Conservation (phyloP, 352 stramenopile genomes). For the Phytophthora tentaculata region DNA sequence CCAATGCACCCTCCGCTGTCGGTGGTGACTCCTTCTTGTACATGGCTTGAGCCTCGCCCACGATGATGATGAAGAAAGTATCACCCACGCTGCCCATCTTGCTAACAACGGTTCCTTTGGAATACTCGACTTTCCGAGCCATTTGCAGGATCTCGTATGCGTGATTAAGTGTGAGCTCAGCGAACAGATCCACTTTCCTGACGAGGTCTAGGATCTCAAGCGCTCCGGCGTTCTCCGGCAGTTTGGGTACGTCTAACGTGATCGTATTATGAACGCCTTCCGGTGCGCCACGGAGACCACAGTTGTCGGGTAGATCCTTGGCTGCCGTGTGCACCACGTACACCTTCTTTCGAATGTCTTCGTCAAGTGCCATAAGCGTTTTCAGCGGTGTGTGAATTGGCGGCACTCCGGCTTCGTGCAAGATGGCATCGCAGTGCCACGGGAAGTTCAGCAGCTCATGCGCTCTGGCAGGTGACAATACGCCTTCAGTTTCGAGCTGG, state of each 20-base stretch:
- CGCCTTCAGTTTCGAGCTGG: slow-evolving; percentile 79
- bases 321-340: slow-evolving; percentile 96
- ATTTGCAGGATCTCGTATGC: slow-evolving; percentile 89
- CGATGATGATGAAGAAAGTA: slow-evolving; percentile 86
- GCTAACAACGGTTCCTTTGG: slow-evolving; percentile 61
- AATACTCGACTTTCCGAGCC: slow-evolving; percentile 72
- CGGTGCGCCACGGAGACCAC: slow-evolving; percentile 87
- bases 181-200: slow-evolving; percentile 85
- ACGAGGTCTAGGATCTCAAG: slow-evolving; percentile 89
- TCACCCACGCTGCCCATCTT: slow-evolving; percentile 56
- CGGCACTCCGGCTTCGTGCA: slow-evolving; percentile 95
- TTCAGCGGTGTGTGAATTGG: slow-evolving; percentile 96
- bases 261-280: slow-evolving; percentile 91
- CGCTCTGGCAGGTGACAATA: slow-evolving; percentile 84
- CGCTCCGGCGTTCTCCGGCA: slow-evolving; percentile 77
- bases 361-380: slow-evolving; percentile 91
- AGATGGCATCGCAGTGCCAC: slow-evolving; percentile 93
- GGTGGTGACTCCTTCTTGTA: slow-evolving; percentile 41
- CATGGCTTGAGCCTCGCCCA: slow-evolving; percentile 68
- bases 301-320: slow-evolving; percentile 77
- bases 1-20: slow-evolving; percentile 10
- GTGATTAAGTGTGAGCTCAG: slow-evolving; percentile 82
- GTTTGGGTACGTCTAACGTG: slow-evolving; percentile 69
- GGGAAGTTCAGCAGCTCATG: slow-evolving; percentile 95
- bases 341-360: slow-evolving; percentile 89